Evolutionary conservation across 1,284 basidiomycete genomes (phyloP).

Genomic region (Apiotrichum veenhuisii): DNA sequence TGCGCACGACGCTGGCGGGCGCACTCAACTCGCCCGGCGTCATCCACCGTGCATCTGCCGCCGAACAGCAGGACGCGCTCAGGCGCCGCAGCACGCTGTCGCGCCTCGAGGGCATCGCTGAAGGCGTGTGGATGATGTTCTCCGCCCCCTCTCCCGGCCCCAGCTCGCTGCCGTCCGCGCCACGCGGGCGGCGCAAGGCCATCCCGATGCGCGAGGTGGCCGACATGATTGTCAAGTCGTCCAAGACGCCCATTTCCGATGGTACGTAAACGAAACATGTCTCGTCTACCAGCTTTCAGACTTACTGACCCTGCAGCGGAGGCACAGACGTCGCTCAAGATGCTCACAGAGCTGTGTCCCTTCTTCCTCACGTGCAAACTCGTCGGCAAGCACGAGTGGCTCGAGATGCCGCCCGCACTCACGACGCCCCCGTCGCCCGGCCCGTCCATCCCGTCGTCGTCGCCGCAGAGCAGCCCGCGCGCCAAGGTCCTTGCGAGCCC

Average conservation of each 20-base stretch:
- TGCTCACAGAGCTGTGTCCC: slow-evolving; percentile 48
- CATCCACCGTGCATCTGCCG: slow-evolving; percentile 5
- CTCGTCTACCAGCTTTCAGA: background rate
- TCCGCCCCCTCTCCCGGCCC: slow-evolving; percentile 34
- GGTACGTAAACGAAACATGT: slow-evolving; percentile 36
- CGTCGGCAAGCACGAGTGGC: slow-evolving; percentile 45
- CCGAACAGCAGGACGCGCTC: slow-evolving; percentile 41
- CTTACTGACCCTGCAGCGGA: slow-evolving; percentile 34
- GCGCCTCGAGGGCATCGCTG: slow-evolving; percentile 48
- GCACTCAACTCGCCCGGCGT: slow-evolving; percentile 19
- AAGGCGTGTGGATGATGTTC: slow-evolving; percentile 51
- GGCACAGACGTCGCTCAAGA: slow-evolving; percentile 43
- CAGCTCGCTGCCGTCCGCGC: slow-evolving; percentile 26
- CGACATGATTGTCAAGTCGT: slow-evolving; percentile 48
- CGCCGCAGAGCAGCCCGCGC: slow-evolving; percentile 1
- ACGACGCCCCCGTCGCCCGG: slow-evolving; percentile 11
- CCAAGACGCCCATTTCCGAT: slow-evolving; percentile 48
- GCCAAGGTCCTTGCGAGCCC: background rate
- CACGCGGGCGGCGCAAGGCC: slow-evolving; percentile 36
- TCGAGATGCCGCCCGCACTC: slow-evolving; percentile 43
- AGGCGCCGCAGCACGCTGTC: slow-evolving; percentile 47
- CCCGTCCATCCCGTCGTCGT: background rate
- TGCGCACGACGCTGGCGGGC: slow-evolving; percentile 27
- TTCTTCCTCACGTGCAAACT: slow-evolving; percentile 44
- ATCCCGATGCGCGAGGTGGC: slow-evolving; percentile 47